Conservation (phyloP, 352 stramenopile genomes). For the Globisporangium polare region DNA sequence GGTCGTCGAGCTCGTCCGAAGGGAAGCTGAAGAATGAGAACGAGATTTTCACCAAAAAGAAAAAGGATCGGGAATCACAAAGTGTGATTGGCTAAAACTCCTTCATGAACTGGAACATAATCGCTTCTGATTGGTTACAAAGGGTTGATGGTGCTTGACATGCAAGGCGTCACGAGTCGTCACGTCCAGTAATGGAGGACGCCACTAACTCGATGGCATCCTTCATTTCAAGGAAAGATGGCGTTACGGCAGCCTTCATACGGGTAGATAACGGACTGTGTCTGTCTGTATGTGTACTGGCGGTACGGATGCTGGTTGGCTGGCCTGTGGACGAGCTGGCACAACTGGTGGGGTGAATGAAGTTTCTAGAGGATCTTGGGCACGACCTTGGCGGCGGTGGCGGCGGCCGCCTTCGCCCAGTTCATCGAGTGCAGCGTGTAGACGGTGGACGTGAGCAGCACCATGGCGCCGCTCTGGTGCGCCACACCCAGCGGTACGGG, state of each 20-base stretch:
- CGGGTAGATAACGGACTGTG: not conserved
- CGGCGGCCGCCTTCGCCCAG: slow-evolving; percentile 58
- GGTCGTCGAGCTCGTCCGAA: not conserved
- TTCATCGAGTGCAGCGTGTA: slow-evolving; percentile 90
- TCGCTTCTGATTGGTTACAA: too few relatives aligned
- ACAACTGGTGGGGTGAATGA: not conserved
- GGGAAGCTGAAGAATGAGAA: not conserved
- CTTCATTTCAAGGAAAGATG: too few relatives aligned
- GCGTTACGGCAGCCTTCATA: too few relatives aligned
- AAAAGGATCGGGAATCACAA: not conserved
- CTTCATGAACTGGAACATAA: too few relatives aligned
- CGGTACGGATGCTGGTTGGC: not conserved
- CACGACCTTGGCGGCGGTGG: slow-evolving; percentile 22
- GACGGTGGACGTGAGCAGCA: slow-evolving; percentile 91
- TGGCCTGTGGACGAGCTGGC: not conserved
- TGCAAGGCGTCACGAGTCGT: not conserved
- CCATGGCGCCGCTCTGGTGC: slow-evolving; percentile 96
- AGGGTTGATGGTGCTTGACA: not conserved
- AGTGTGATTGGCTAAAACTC: too few relatives aligned
- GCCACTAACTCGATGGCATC: too few relatives aligned
- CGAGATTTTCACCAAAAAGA: too few relatives aligned
- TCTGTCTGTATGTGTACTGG: not conserved
- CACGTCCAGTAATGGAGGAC: too few relatives aligned
- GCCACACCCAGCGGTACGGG: slow-evolving; percentile 93
- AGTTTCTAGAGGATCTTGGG: slow-evolving; percentile 27